phyloP scores from a whole-genome alignment of 129 eudicot genomes.

The Smallanthus sonchifolius region DNA sequence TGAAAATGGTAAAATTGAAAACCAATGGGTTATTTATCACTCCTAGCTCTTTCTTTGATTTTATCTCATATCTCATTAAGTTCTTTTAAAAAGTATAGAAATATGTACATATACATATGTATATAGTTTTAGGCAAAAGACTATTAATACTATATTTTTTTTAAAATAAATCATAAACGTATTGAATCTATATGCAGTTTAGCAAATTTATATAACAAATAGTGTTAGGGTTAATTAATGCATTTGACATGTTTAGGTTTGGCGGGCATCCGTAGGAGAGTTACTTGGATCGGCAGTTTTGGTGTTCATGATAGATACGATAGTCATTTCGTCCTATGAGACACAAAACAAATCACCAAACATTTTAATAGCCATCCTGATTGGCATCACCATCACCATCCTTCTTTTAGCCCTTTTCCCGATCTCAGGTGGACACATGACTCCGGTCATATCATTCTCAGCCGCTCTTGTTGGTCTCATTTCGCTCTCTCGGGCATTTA shows the following conservation, averaged over 20 bases:
- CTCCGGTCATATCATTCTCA: conserved; percentile 69
- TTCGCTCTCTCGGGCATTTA: conserved; percentile 55
- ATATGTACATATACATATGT: no score
- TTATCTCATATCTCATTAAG: no score
- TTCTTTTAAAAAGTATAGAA: no score
- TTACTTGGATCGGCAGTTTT: conserved; percentile 58
- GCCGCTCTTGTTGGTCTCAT: conserved; percentile 69
- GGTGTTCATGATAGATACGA: conserved; percentile 68
- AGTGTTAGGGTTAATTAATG: neutral
- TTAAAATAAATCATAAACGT: no score
- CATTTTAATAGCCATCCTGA: conserved; percentile 38
- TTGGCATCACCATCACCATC: conserved; percentile 45
- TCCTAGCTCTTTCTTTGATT: no score
- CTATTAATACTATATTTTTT: no score
- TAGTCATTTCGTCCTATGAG: conserved; percentile 61
- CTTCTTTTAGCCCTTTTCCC: conserved; percentile 66
- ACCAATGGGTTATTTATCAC: no score
- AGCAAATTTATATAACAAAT: no score
- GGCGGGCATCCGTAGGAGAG: conserved; percentile 82
- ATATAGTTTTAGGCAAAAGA: no score
- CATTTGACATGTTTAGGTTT: conserved; percentile 39
- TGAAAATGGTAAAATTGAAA: no score
- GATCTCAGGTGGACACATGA: conserved; percentile 77
- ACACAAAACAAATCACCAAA: conserved; percentile 48
- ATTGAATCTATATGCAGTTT: no score